Percentiles rank a stretch among this genome's conserved stretches.
Evolutionary conservation across 2,329 filamentous ascomycete species (phyloP).

Genomic region (Penicillium sp.): DNA sequence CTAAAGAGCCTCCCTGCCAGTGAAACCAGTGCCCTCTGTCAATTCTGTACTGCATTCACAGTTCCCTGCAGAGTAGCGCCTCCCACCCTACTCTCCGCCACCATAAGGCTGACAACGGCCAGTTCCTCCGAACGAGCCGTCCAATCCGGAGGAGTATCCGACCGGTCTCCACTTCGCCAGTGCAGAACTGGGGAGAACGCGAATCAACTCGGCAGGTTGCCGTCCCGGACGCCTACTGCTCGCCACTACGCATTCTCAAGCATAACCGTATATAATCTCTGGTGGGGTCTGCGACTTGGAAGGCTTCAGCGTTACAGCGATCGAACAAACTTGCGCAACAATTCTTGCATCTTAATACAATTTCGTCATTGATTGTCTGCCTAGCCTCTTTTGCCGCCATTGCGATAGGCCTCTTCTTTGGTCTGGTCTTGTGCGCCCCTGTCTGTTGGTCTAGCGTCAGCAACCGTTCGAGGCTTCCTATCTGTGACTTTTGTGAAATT

Average conservation of each 20-base stretch:
- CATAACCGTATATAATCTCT: not conserved
- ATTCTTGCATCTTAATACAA: not conserved
- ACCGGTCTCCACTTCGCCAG: constrained; percentile 16
- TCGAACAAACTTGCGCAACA: not conserved
- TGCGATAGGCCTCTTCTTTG: not conserved
- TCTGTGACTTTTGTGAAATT: not conserved
- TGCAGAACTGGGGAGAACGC: constrained; percentile 17
- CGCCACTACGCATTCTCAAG: not conserved
- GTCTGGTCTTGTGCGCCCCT: not conserved
- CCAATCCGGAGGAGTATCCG: constrained; percentile 18
- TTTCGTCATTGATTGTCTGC: not conserved
- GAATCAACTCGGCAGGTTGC: constrained; percentile 6
- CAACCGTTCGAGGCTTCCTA: not conserved
- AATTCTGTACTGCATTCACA: not conserved
- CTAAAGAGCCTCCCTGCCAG: not conserved
- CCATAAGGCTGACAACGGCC: constrained; percentile 19
- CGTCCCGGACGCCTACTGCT: constrained; percentile 5
- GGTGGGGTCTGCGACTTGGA: not conserved
- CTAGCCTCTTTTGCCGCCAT: not conserved
- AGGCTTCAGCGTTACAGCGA: not conserved
- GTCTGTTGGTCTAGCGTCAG: not conserved
- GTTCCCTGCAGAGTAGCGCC: not conserved
- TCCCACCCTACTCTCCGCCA: not conserved
- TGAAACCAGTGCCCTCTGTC: not conserved
- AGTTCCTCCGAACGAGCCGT: constrained; percentile 17